phyloP scores from a whole-genome alignment of 2,329 filamentous ascomycete species.

The Apiospora hydei region DNA sequence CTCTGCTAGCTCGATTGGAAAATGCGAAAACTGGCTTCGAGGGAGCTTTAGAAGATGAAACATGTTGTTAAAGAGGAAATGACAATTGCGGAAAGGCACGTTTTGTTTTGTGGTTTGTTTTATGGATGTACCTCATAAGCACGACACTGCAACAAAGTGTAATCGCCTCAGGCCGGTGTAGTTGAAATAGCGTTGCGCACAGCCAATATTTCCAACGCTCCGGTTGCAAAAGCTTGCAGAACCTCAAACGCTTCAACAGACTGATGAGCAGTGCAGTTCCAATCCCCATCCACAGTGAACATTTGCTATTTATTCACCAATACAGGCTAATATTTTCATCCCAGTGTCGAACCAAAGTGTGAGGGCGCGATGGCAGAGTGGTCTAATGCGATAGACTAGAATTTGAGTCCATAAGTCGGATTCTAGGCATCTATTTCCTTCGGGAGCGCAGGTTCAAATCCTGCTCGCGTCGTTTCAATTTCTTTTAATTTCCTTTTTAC shows the following conservation, averaged over 20 bases:
- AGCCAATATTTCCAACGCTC: background rate
- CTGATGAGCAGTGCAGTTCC: background rate
- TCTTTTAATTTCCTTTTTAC: background rate
- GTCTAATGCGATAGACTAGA: slow-evolving; percentile 21
- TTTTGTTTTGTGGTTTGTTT: background rate
- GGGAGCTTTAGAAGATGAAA: background rate
- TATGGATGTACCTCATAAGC: background rate
- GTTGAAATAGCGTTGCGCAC: slow-evolving; percentile 4
- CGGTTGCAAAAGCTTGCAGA: background rate
- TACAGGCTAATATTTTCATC: too few species aligned
- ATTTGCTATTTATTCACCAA: too few species aligned
- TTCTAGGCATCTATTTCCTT: slow-evolving; percentile 21
- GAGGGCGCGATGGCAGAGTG: slow-evolving; percentile 20
- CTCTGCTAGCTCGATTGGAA: too few species aligned
- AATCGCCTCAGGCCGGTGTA: background rate
- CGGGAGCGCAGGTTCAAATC: slow-evolving; percentile 22
- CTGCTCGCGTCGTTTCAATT: slow-evolving; percentile 1
- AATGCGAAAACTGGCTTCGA: too few species aligned
- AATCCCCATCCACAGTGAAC: too few species aligned
- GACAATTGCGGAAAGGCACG: background rate
- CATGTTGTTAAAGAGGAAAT: background rate
- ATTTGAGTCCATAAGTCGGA: background rate
- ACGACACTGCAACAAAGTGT: background rate
- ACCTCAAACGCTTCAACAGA: background rate
- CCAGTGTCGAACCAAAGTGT: too few species aligned